Evolutionary conservation across 805 yeast genomes (phyloP), one percentile per base, ranked within the genome.

Genomic region (Osmozyma mogii): DNA sequence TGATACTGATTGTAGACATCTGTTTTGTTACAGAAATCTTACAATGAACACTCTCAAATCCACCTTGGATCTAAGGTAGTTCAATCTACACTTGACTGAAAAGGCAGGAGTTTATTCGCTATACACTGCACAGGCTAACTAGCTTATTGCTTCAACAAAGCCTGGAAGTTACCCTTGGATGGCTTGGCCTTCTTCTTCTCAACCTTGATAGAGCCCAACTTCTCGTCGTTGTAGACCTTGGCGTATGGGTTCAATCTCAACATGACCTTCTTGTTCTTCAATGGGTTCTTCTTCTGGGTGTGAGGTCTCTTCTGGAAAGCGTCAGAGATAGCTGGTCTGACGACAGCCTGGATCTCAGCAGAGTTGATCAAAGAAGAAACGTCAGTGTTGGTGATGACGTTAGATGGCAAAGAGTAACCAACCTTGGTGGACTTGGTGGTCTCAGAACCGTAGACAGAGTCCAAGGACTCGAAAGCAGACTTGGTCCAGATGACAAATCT

Each of bases 401-500:
- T 84, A 50, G 80, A 40, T 74, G 99, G 99, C 63, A 92, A 77
- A 45, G 85, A 38, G 94, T 82, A 88, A 65, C 83, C 83, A 52
- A 87, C 65, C 78, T 88, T 88, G 58, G 83, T 59, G 35, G 92
- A 77, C 54, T 78, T 75, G 62, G 81, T 76, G 55, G 88, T 63
- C 63, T 82, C 94, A 49, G 95, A 77, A 66, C 95, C 95, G 92
- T 92, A 92, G 75, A 92, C 84, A 48, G 87, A 73, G 78, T 92
- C 99, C 62, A 92, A 78, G 58, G 88, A 78, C 65, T 88, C 82
- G 68, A 92, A 87, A 65, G 99, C 99, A 65, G 85, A 73, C 76
- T 88, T 95, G 62, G 98, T 88, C 98, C 98, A 92, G 85, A 92
- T 85, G 61, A 92, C 82, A 61, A 92, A 92, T 80, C 98, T 88